These are phyloP conservation scores for Golubevia sp. DNA, from an alignment of 1,284 basidiomycete genomes.

Conservation along the genomic window DNA sequence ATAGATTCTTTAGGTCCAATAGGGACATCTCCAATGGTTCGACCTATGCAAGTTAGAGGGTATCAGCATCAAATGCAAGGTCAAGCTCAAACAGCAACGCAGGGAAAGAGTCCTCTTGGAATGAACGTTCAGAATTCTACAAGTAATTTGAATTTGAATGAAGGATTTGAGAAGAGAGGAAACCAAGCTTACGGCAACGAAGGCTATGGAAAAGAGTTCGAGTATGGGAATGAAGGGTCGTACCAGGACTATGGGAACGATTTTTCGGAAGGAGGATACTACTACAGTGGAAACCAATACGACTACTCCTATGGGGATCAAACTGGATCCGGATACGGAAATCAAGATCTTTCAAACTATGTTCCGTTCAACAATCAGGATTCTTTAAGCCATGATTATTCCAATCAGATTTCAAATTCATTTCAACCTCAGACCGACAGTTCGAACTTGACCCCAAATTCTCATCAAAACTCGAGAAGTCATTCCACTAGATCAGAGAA, in stretches of 20 bases:
- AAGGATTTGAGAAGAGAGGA: too few relatives aligned
- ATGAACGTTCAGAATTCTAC: background rate
- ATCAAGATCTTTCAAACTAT: background rate
- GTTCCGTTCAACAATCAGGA: background rate
- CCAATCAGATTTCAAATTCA: background rate
- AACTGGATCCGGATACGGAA: background rate
- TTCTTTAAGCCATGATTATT: background rate
- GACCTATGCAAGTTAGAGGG: too few relatives aligned
- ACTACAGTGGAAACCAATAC: too few relatives aligned
- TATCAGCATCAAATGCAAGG: too few relatives aligned
- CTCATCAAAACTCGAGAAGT: too few relatives aligned
- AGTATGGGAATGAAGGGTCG: too few relatives aligned
- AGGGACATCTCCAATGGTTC: conserved; percentile 29
- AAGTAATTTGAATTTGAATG: background rate
- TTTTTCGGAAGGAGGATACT: too few relatives aligned
- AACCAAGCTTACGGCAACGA: too few relatives aligned
- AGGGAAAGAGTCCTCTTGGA: background rate
- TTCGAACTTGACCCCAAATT: too few relatives aligned
- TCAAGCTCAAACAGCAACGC: background rate
- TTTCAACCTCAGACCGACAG: too few relatives aligned
- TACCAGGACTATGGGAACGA: too few relatives aligned
- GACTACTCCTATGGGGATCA: background rate
- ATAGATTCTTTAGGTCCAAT: conserved; percentile 38
- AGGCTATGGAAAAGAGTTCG: too few relatives aligned
- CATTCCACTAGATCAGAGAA: background rate